A percentile compares a stretch with the other conserved stretches of the same genome.
phyloP scores from a whole-genome alignment of 768 basidiomycete species.

The Leucocoprinus sp. region DNA sequence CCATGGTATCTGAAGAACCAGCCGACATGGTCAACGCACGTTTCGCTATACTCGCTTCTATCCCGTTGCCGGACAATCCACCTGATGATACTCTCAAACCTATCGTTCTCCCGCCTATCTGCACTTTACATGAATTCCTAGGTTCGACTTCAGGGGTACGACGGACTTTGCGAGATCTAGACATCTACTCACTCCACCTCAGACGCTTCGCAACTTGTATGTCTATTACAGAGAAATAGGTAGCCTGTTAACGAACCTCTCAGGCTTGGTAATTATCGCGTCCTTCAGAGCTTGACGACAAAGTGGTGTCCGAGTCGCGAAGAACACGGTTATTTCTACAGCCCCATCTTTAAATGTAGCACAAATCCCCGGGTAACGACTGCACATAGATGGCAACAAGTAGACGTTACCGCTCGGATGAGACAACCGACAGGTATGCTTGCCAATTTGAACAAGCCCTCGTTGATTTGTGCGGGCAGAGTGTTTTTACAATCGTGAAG shows the following conservation, averaged over 20 bases:
- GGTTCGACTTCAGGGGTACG: slow-evolving; percentile 49
- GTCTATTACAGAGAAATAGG: slow-evolving; percentile 15
- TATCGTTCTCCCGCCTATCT: slow-evolving; percentile 54
- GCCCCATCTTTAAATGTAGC: slow-evolving; percentile 67
- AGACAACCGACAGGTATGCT: slow-evolving; percentile 54
- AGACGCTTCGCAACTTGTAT: slow-evolving; percentile 55
- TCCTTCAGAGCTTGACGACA: slow-evolving; percentile 60
- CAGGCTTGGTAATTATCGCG: slow-evolving; percentile 60
- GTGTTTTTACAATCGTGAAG: slow-evolving; percentile 76
- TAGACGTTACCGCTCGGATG: slow-evolving; percentile 56
- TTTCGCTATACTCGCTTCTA: slow-evolving; percentile 44
- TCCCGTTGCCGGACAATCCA: slow-evolving; percentile 56
- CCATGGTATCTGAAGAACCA: slow-evolving; percentile 26
- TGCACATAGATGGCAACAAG: slow-evolving; percentile 64
- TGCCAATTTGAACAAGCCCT: background rate
- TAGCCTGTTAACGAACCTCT: no score
- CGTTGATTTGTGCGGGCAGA: slow-evolving; percentile 31
- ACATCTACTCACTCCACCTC: background rate
- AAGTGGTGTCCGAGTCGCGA: slow-evolving; percentile 77
- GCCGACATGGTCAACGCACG: slow-evolving; percentile 43
- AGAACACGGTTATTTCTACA: slow-evolving; percentile 73
- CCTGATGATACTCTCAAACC: slow-evolving; percentile 64
- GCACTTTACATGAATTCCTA: slow-evolving; percentile 65
- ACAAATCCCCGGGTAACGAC: slow-evolving; percentile 72
- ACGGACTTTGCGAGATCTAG: background rate